phyloP scores from a whole-genome alignment of 2,329 filamentous ascomycete species.

The Dactylellina cionopaga region DNA sequence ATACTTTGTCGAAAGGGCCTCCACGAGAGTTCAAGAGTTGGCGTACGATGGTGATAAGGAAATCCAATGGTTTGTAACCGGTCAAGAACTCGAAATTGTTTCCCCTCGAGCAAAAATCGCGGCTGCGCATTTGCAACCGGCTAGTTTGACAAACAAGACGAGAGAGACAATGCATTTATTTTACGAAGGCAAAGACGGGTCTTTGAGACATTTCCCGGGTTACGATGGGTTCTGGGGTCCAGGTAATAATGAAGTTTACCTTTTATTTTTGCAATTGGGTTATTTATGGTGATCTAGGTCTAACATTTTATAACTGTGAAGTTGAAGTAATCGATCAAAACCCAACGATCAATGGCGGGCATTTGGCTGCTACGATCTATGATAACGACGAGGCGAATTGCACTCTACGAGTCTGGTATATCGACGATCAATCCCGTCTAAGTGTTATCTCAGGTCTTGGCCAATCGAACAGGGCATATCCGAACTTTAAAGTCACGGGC shows the following conservation, averaged over 20 bases:
- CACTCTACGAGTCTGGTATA: background rate
- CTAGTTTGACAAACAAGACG: background rate
- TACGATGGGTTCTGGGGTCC: background rate
- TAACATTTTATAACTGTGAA: background rate
- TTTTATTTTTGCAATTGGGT: too few species aligned
- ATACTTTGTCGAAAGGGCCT: background rate
- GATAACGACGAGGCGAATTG: background rate
- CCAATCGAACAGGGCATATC: background rate
- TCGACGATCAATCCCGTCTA: background rate
- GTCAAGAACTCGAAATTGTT: background rate
- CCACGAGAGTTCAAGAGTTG: background rate
- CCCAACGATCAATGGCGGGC: background rate
- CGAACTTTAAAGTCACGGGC: background rate
- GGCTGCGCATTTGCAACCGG: background rate
- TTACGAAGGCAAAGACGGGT: background rate
- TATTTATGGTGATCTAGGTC: background rate
- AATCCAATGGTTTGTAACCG: background rate
- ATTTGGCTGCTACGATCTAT: background rate
- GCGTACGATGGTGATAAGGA: background rate
- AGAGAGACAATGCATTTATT: constrained; percentile 9
- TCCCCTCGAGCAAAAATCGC: constrained; percentile 2
- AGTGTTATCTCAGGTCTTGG: background rate
- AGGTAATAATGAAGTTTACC: background rate
- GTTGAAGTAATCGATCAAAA: background rate
- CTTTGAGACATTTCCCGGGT: background rate